Base-by-base conservation (phyloP, 129 eudicot genomes). In the Saposhnikovia divaricata region DNA sequence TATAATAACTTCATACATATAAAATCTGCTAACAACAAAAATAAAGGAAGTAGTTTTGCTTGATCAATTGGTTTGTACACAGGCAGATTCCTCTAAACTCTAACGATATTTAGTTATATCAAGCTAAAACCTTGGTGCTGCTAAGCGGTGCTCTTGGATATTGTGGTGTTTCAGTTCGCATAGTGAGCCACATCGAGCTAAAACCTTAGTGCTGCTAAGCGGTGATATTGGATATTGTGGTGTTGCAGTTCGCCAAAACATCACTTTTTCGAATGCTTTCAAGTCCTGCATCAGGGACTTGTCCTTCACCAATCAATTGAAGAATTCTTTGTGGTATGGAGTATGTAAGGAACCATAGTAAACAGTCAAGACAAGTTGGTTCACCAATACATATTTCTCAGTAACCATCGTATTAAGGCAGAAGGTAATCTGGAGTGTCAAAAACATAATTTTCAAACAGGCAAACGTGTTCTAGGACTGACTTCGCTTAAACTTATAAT, bases 361-460 rank as follows among this genome's bases (percentile, higher is more conserved):
- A 74, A 25, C 40, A 74, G 39, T 72, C n/a, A 25, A 74, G 23
- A 25, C 48, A 15, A 74, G 57, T 74, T 40, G 46, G 77, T n/a
- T n/a, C 21, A 74, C 39, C 37, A 43, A 72, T 57, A 57, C 66
- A 70, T 2, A 70, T 11, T 3, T 70, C 37, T 23, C 28, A 6
- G 23, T 7, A 72, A 4, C 19, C 23, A 45, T 74, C 48, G 45
- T 45, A 45, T 45, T 19, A 45, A 45, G n/a, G 39, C 77, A 0
- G 50, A 72, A 72, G 76, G 76, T 72, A 42, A 39, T 19, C 42
- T 72, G 76, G 34, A 72, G 76, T 21, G 18, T 42, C 50, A 39
- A 39, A 18, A 69, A 43, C 13, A 1, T 9, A 57, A 57, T 57
- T 37, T 72, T 72, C 16, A 72, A 72, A 10, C 76, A 72, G 18